Base-by-base conservation (phyloP, 2,329 filamentous ascomycete genomes). In the Hortaea werneckii region DNA sequence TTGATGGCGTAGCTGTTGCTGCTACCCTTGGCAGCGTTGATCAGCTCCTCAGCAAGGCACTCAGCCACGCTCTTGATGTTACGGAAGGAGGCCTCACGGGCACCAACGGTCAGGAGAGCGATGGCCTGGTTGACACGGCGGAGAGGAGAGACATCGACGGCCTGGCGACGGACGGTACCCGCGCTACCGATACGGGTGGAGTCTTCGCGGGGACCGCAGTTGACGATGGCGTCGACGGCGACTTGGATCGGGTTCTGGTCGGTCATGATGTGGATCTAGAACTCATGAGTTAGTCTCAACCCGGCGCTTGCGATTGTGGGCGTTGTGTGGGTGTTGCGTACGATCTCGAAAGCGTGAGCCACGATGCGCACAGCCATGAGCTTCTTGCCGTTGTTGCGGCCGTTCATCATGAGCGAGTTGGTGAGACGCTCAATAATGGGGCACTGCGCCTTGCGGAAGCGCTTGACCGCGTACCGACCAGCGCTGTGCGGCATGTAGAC, bases 341-440 rank as follows among this genome's bases (percentile, higher is more conserved):
- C 90, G 72, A 98, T 98, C 81, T 98, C 94, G 76, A 98, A 98
- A 66, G 90, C 76, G 80, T 98, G 92, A 63, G 89, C 89, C 66
- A 98, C 89, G 64, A 98, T 98, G 76, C 92, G 88, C 73, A 96
- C 90, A 70, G 92, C 94, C 89, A 94, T 95, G 70, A 96, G 83
- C 87, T 98, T 98, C 86, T 98, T 98, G 76, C 92, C 92, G 86
- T 95, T 98, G 87, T 98, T 98, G 77, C 92, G 92, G 76, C 92
- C 92, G 84, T 98, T 95, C 90, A 96, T 96, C 94, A 98, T 98
- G 72, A 98, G 84, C 51, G 92, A 96, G 86, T 98, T 98, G 81
- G 92, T 98, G 65, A 98, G 84, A 73, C 92, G 90, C 86, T 98
- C 92, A 71, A 98, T 95, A 83, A 98, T 96, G 67, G 92, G 92